Base-by-base conservation (phyloP, 2,329 filamentous ascomycete genomes). In the Colletotrichum cereale region DNA sequence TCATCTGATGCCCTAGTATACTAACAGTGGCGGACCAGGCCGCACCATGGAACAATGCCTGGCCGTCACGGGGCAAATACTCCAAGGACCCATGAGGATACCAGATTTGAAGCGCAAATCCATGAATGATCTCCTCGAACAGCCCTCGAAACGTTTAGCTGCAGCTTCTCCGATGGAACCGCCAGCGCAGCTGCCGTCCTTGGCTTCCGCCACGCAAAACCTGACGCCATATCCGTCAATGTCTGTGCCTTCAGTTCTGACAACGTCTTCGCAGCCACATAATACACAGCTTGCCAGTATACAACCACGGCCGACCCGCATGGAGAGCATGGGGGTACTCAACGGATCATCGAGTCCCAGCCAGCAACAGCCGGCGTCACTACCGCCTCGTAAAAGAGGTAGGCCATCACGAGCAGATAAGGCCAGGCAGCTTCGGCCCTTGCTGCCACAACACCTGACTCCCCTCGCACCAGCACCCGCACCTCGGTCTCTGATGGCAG, bases 41-140 rank as follows among this genome's bases (percentile, higher is more conserved):
- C 84, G 85, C 64, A 86, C 82, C 73, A 81, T 86, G 80, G 80
- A 80, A 42, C 84, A 87, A 74, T 86, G 84, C 73, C 77, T 85
- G 66, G 76, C 81, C 60, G 80, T 81, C 47, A 80, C 81, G 56
- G 79, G 83, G 48, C 79, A 78, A 29, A 80, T 85, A 75, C 79
- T 82, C 71, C 78, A 80, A 50, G 74, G 75, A 24, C 78, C 80
- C 67, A 79, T 81, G 42, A 75, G 78, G 47, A 67, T 73, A 21
- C 79, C 77, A 8, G 72, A 73, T 26, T 64, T 73, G 61, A 84
- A 83, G 75, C 82, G 82, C 72, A 82, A 79, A 71, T 78, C 79
- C 55, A 74, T 81, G 34, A 77, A 77, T 74, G 80, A 81, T 64
- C 75, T 79, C 38, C 76, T 73, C 73, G 80, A 80, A 8, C 76